phyloP scores from a whole-genome alignment of 768 basidiomycete genomes.

The Suillus fuscotomentosus region DNA sequence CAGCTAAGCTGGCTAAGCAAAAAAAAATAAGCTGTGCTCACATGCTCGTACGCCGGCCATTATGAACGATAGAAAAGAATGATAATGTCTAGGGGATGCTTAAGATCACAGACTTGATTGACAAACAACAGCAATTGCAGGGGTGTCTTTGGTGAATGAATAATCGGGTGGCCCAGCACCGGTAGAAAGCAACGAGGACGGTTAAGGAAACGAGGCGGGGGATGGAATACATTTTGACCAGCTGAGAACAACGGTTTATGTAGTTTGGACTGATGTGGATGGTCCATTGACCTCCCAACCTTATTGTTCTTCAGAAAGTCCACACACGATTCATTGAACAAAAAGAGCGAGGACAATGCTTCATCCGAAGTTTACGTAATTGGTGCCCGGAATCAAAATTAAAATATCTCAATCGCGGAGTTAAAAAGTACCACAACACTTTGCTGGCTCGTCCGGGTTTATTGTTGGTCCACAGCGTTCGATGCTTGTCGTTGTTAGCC shows the following conservation, averaged over 20 bases:
- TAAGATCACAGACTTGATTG: not conserved
- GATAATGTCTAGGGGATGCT: not conserved
- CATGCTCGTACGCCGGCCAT: slow-evolving; percentile 42
- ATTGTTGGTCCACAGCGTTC: not conserved
- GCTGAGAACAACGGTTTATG: slow-evolving; percentile 17
- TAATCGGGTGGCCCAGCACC: slow-evolving; percentile 33
- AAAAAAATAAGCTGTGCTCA: slow-evolving; percentile 27
- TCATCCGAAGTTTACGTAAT: slow-evolving; percentile 5
- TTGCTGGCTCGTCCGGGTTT: not conserved
- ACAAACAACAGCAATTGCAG: slow-evolving; percentile 4
- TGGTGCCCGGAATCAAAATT: slow-evolving; percentile 8
- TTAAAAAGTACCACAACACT: slow-evolving; percentile 3
- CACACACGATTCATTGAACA: slow-evolving; percentile 2
- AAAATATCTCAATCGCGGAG: slow-evolving; percentile 4
- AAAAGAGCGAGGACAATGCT: slow-evolving; percentile 13
- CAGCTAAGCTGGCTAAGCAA: slow-evolving; percentile 2
- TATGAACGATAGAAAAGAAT: not conserved
- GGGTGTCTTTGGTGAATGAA: slow-evolving; percentile 18
- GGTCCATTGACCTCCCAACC: slow-evolving; percentile 14
- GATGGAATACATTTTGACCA: slow-evolving; percentile 9
- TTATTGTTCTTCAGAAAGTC: slow-evolving; percentile 31
- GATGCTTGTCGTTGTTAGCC: not conserved
- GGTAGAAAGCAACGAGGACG: slow-evolving; percentile 8
- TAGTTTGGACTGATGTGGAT: slow-evolving; percentile 8
- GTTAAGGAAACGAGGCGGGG: slow-evolving; percentile 7